A percentile compares a stretch with the other conserved stretches of the same genome.
Evolutionary conservation across 2,329 filamentous ascomycete genomes (phyloP).

Genomic region (Clonostachys chloroleuca): DNA sequence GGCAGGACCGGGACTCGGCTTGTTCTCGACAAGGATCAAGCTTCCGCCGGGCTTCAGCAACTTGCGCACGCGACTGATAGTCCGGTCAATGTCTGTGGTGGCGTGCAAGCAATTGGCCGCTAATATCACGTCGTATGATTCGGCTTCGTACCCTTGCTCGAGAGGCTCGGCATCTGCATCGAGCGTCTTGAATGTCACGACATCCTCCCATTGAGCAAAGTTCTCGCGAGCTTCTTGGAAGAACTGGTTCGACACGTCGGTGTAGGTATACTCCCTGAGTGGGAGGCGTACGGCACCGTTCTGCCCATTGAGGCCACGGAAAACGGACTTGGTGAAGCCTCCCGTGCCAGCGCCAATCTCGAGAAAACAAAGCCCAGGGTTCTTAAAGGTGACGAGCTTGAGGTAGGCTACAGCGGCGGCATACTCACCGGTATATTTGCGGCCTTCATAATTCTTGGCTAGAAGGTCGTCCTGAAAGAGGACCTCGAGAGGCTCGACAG

Average conservation of each 20-base stretch:
- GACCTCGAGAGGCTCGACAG: not conserved
- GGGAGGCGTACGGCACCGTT: not conserved
- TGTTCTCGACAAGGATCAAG: conserved; percentile 10
- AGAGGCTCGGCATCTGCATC: conserved; percentile 20
- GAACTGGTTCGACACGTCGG: conserved; percentile 20
- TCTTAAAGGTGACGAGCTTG: not conserved
- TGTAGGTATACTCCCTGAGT: conserved; percentile 15
- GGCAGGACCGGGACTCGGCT: no score
- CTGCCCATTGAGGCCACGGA: conserved; percentile 9
- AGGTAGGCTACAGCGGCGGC: not conserved
- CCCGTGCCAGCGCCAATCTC: conserved; percentile 23
- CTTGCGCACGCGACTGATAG: conserved; percentile 11
- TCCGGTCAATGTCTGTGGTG: conserved; percentile 11
- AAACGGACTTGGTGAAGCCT: conserved; percentile 18
- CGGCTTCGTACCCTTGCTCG: conserved; percentile 17
- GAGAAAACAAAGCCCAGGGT: conserved; percentile 13
- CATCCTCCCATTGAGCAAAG: conserved; percentile 6
- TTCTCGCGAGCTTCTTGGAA: conserved; percentile 14
- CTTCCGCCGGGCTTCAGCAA: conserved; percentile 16
- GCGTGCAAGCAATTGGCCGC: conserved; percentile 21
- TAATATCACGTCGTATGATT: conserved; percentile 18
- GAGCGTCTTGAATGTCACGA: conserved; percentile 16
- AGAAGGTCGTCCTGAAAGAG: not conserved
- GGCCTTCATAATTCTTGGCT: not conserved
- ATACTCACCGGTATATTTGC: not conserved